phyloP scores from a whole-genome alignment of 495 filamentous ascomycete species.

The Hypoxylon cercidicola region DNA sequence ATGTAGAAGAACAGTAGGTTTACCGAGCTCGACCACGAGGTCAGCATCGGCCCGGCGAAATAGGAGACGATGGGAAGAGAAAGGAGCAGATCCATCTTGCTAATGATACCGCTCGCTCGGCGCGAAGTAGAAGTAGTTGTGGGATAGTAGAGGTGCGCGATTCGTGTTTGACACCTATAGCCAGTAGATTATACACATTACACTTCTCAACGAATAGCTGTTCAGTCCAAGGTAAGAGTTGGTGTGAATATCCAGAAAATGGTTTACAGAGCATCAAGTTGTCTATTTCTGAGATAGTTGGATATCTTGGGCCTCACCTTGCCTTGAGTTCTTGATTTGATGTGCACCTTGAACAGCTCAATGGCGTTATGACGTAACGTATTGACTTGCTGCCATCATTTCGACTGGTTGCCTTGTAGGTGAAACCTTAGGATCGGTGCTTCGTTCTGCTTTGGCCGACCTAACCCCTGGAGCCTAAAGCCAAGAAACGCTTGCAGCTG shows the following conservation, averaged over 20 bases:
- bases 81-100: constrained; percentile 69
- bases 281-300: not conserved
- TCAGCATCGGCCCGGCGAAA: constrained; percentile 63
- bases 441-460: constrained; percentile 4
- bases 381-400: constrained; percentile 24
- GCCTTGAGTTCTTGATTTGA: constrained; percentile 22
- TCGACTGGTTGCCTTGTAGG: constrained; percentile 26
- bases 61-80: constrained; percentile 77
- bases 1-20: constrained; percentile 91
- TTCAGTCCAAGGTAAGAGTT: constrained; percentile 2
- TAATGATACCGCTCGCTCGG: constrained; percentile 2
- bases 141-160: not conserved
- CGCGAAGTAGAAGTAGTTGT: not conserved
- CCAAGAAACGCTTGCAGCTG: too few species aligned
- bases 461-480: constrained; percentile 8
- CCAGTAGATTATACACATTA: not conserved
- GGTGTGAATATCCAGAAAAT: constrained; percentile 1
- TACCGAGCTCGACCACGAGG: constrained; percentile 78
- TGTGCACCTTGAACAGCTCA: constrained; percentile 18
- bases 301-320: constrained; percentile 33
- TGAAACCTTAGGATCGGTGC: not conserved
- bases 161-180: not conserved
- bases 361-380: constrained; percentile 42
- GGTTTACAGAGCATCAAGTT: not conserved
- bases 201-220: not conserved